A percentile compares a stretch with the other conserved stretches of the same genome.
phyloP scores from a whole-genome alignment of 2,329 filamentous ascomycete genomes.

The Aspergillus neoniger region DNA sequence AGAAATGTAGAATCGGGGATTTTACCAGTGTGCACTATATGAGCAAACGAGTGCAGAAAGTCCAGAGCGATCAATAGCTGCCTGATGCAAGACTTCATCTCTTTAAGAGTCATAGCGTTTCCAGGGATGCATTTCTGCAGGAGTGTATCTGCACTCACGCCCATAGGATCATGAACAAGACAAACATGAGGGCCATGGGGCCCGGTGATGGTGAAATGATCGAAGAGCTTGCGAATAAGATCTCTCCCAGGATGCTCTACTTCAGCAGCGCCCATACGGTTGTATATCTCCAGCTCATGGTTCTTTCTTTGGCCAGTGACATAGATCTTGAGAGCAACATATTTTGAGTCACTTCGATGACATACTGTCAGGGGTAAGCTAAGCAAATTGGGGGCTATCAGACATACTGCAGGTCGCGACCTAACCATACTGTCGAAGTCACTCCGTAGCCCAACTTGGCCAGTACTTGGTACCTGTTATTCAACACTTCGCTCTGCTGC shows the following conservation, averaged over 20 bases:
- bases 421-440: neutral
- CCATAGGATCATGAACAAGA: neutral
- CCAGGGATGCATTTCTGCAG: neutral
- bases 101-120: neutral
- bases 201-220: neutral
- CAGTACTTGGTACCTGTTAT: neutral
- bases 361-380: neutral
- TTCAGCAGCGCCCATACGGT: neutral
- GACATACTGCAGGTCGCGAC: neutral
- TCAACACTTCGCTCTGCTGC: neutral
- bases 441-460: neutral
- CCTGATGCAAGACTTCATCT: neutral
- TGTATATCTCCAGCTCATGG: neutral
- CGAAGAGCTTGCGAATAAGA: neutral
- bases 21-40: neutral
- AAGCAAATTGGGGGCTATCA: too few relatives aligned
- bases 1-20: fast-evolving
- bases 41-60: slow-evolving; percentile 2
- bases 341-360: neutral
- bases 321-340: neutral
- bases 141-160: neutral
- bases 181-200: neutral
- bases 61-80: neutral
- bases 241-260: neutral
- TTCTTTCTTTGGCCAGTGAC: neutral